Conservation (phyloP, 1,284 basidiomycete genomes). For the Boletus semigastroideus region DNA sequence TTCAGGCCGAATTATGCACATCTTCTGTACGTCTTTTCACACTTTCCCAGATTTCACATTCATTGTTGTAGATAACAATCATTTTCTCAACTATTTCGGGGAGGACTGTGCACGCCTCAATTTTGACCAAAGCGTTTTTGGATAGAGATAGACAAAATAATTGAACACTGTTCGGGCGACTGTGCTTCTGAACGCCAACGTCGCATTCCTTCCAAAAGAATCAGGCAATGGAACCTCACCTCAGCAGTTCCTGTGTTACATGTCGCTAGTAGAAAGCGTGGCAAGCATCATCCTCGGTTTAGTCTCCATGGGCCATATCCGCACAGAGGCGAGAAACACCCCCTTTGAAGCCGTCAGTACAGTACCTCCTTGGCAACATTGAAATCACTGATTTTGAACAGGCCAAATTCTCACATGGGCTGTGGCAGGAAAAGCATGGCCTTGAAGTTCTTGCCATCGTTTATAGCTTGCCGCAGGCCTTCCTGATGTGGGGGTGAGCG, state of each 20-base stretch:
- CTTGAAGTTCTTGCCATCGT: constrained; percentile 40
- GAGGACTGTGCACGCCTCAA: constrained; percentile 50
- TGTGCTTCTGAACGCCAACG: constrained; percentile 43
- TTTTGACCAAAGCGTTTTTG: constrained; percentile 43
- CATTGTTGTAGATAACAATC: constrained; percentile 33
- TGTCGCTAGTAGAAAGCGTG: constrained; percentile 41
- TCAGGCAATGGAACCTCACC: constrained; percentile 23
- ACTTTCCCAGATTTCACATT: background rate
- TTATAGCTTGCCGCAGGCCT: constrained; percentile 38
- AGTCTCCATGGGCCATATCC: constrained; percentile 39
- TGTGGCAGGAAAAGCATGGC: constrained; percentile 29
- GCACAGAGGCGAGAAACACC: constrained; percentile 30
- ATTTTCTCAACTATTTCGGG: constrained; percentile 53
- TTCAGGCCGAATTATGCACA: constrained; percentile 46
- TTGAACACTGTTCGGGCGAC: constrained; percentile 31
- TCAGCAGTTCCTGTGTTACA: constrained; percentile 38
- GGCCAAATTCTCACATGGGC: constrained; percentile 29
- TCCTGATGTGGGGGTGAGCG: constrained; percentile 43
- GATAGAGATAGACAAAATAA: constrained; percentile 16
- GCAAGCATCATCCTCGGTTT: constrained; percentile 42
- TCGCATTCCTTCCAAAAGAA: constrained; percentile 39
- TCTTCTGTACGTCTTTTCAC: constrained; percentile 39
- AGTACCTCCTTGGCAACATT: background rate
- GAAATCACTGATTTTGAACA: constrained; percentile 9
- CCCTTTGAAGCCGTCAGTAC: constrained; percentile 30